phyloP scores from a whole-genome alignment of 2,329 filamentous ascomycete species.

The Aaosphaeria arxii region DNA sequence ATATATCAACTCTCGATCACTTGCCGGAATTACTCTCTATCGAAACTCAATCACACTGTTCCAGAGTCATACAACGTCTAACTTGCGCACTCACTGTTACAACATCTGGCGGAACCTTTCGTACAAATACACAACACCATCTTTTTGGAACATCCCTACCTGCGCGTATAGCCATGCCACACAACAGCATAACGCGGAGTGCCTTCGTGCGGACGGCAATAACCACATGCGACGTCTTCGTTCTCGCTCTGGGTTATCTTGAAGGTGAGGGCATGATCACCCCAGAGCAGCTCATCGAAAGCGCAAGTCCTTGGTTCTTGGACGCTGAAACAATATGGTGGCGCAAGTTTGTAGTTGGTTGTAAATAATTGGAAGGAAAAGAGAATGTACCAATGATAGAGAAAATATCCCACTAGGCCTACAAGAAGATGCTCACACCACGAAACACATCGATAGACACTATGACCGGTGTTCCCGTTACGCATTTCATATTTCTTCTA shows the following conservation, averaged over 20 bases:
- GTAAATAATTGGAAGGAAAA: constrained; percentile 54
- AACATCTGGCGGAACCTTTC: too few species aligned
- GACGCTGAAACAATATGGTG: constrained; percentile 34
- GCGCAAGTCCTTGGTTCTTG: constrained; percentile 30
- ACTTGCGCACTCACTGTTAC: too few species aligned
- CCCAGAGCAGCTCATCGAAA: constrained; percentile 27
- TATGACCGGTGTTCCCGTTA: too few species aligned
- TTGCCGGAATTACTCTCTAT: too few species aligned
- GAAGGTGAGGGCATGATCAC: constrained; percentile 15
- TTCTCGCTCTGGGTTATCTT: constrained; percentile 26
- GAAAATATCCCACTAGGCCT: constrained; percentile 22
- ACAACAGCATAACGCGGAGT: constrained; percentile 22
- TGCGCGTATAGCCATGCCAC: neutral
- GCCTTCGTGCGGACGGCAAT: constrained; percentile 30
- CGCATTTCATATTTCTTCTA: too few species aligned
- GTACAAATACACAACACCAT: too few species aligned
- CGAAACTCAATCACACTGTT: too few species aligned
- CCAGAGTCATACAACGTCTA: too few species aligned
- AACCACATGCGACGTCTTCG: constrained; percentile 32
- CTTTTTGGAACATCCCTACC: too few species aligned
- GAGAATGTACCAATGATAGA: constrained; percentile 60
- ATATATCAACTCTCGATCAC: too few species aligned
- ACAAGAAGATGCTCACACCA: too few species aligned
- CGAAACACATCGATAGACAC: too few species aligned
- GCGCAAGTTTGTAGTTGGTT: constrained; percentile 21